Evolutionary conservation across 129 eudicot genomes (phyloP), one percentile per base, ranked within the genome.

Genomic region (Flaveria trinervia): DNA sequence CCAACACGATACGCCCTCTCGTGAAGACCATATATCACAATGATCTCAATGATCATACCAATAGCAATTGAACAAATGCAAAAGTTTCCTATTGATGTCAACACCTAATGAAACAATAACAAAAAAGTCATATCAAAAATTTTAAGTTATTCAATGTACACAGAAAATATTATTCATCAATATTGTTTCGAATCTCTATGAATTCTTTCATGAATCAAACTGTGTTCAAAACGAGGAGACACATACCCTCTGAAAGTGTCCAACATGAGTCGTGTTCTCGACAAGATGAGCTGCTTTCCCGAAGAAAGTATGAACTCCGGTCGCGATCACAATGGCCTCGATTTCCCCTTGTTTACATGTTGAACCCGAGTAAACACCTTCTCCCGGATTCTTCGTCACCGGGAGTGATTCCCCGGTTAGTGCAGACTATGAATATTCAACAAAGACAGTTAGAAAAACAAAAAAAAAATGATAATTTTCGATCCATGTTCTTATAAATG

Each of bases 251-350:
- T 92, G 97, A 79, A 92, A 92, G 75, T 92, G 97, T 1, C 97
- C 97, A 49, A 92, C 93, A 82, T 92, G 96, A 18, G 84, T 87
- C 50, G 97, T 92, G 85, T 84, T 92, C 62, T 92, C 97, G 2
- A 92, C 97, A 59, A 92, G 93, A 85, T 92, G 96, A 83, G 96
- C 97, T 7, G 97, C 97, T 84, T 92, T 92, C 61, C 97, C 97
- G 5, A 92, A 92, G 78, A 92, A 92, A 7, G 96, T 92, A 59
- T 92, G 90, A 60, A 92, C 88, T 49, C 96, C 97, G 11, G 97
- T 92, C 20, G 97, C 97, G 41, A 92, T 92, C 6, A 92, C 92
- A 10, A 92, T 75, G 9, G 82, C 97, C 39, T 92, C 97, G 1
- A 92, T 87, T 73, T 92, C 97, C 62, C 97, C 97, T 89, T 92